phyloP scores from a whole-genome alignment of 352 stramenopile genomes.

The Globisporangium rhizosaccharum region DNA sequence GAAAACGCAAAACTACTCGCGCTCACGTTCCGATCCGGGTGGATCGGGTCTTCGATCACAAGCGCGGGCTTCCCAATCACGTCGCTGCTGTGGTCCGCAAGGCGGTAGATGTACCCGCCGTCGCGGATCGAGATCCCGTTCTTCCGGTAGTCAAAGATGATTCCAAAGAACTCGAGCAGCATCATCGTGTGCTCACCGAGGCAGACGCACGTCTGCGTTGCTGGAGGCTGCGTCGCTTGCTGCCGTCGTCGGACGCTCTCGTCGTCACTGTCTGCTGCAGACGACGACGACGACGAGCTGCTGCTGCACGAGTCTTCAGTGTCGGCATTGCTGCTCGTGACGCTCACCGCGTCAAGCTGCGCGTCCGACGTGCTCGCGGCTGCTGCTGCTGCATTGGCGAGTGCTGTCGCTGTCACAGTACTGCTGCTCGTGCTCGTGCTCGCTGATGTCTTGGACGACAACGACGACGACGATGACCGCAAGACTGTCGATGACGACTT shows the following conservation, averaged over 20 bases:
- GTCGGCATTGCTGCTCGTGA: constrained; percentile 76
- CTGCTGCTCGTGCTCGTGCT: neutral
- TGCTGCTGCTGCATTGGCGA: neutral
- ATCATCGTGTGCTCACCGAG: constrained; percentile 69
- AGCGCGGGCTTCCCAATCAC: constrained; percentile 59
- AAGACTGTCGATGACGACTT: constrained; percentile 4
- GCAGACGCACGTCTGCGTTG: constrained; percentile 22
- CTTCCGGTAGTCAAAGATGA: constrained; percentile 82
- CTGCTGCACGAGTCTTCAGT: constrained; percentile 59
- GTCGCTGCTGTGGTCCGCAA: constrained; percentile 43
- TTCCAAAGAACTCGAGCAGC: constrained; percentile 84
- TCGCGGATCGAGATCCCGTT: constrained; percentile 82
- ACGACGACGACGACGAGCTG: constrained; percentile 31
- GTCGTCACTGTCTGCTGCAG: constrained; percentile 50
- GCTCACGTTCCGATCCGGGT: constrained; percentile 82
- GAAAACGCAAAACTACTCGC: constrained; percentile 84
- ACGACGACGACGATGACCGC: constrained; percentile 1
- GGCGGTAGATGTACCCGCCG: constrained; percentile 80
- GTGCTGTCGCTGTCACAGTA: too few relatives aligned
- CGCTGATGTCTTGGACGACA: constrained; percentile 8
- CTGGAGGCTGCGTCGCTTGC: neutral
- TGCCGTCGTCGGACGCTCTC: constrained; percentile 18
- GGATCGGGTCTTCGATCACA: constrained; percentile 88
- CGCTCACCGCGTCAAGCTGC: constrained; percentile 51
- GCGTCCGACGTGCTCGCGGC: constrained; percentile 2